phyloP scores from a whole-genome alignment of 495 filamentous ascomycete genomes.

The Aspergillus heteromorphus region DNA sequence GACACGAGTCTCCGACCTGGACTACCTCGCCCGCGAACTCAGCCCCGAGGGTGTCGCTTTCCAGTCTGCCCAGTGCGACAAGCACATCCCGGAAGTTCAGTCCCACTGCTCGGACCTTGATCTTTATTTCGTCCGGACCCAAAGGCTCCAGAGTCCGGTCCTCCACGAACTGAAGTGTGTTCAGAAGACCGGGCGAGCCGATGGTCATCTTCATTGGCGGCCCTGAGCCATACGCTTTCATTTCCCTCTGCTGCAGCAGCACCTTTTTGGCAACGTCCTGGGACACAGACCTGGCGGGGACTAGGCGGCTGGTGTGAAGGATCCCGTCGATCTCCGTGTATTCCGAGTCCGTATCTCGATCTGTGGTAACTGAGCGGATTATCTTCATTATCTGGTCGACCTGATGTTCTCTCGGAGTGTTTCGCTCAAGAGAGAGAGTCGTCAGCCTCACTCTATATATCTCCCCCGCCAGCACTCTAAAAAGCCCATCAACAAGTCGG shows the following conservation, averaged over 20 bases:
- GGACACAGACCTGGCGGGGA: neutral
- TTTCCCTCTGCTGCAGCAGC: neutral
- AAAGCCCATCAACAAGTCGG: conserved; percentile 13
- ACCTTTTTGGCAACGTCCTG: neutral
- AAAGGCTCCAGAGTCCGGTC: conserved; percentile 4
- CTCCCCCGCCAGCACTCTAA: conserved; percentile 11
- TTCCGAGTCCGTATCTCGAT: conserved; percentile 6
- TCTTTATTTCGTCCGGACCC: conserved; percentile 16
- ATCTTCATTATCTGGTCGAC: neutral
- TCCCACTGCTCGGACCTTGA: conserved; percentile 25
- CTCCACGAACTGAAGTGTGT: conserved; percentile 17
- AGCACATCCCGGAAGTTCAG: conserved; percentile 44
- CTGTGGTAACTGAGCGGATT: neutral
- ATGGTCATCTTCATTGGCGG: conserved; percentile 16
- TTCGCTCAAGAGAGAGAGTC: conserved; percentile 5
- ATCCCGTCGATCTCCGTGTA: conserved; percentile 10
- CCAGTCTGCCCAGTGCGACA: conserved; percentile 29
- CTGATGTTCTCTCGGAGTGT: neutral
- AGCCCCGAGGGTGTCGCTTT: conserved; percentile 25
- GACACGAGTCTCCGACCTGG: conserved; percentile 14
- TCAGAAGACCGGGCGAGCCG: conserved; percentile 17
- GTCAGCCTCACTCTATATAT: neutral
- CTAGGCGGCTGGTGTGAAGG: conserved; percentile 8
- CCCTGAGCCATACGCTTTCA: neutral
- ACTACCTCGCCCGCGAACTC: conserved; percentile 43